Base-by-base conservation (phyloP, 192 early-diverging fungal species). In the Gryganskiella cystojenkinii region DNA sequence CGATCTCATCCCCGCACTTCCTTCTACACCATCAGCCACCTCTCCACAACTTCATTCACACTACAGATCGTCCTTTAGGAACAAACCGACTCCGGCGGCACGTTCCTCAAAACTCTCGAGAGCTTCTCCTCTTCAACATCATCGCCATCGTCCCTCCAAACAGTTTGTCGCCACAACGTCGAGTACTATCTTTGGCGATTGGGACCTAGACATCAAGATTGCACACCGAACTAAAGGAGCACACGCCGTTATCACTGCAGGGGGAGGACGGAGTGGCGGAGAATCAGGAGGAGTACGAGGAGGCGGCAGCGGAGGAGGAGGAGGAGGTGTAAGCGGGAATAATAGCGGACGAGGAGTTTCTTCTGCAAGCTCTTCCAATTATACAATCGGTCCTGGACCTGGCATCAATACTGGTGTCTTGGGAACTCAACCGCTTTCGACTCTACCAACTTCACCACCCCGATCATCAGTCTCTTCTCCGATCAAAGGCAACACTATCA, bases 161-260 rank as follows among this genome's bases (percentile, higher is more conserved):
- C 63, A 73, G 49, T 73, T 73, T 40, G 56, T 73, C n/a, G 56
- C 71, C 0, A 60, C 71, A 13, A 73, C 56, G 1, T 73, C 71
- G 3, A 46, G 30, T 9, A 47, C 46, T 14, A 73, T 73, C n/a
- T 73, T 60, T 35, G 71, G 71, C 5, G 71, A 60, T n/a, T 73
- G 71, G 71, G 63, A 73, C 54, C 64, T 73, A 5, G 63, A 53
- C n/a, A 34, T 58, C 49, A 73, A 73, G 47, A 37, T 50, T 56
- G 63, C 58, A 24, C 49, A 52, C 31, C 71, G 71, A 19, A 45
- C 6, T 13, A 50, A 50, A 50, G 47, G 47, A 50, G 47, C 19
- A 5, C 9, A 6, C 19, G 47, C 47, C 19, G 47, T 24, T 24
- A 19, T 19, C 47, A 50, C 37, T 13, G 37, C 37, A 40, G 37